Evolutionary conservation across 208 protist genomes (phyloP).

Genomic region (Naegleria lovaniensis): DNA sequence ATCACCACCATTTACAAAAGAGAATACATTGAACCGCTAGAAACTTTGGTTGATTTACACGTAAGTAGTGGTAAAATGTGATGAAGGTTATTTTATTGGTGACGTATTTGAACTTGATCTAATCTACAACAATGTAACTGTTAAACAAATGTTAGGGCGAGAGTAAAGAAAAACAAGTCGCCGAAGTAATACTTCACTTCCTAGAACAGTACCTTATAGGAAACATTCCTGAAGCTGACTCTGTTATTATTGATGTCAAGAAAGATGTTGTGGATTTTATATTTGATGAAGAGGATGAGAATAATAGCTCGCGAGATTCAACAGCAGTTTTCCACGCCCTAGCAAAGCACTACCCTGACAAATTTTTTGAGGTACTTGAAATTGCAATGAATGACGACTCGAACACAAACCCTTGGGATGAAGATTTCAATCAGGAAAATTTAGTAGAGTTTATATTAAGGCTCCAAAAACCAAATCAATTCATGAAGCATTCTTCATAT

Average conservation of each 20-base stretch:
- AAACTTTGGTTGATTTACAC: background rate
- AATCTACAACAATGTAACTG: no score
- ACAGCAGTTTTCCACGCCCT: background rate
- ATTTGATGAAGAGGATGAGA: background rate
- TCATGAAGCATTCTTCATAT: background rate
- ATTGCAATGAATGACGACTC: background rate
- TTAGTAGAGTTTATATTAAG: background rate
- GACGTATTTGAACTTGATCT: no score
- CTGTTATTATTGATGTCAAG: background rate
- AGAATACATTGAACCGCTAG: background rate
- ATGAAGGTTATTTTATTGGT: no score
- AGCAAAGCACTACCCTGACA: background rate
- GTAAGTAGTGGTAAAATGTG: no score
- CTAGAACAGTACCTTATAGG: background rate
- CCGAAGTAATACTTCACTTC: background rate
- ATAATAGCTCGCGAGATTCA: background rate
- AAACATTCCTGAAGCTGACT: background rate
- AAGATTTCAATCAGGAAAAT: background rate
- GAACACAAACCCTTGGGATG: background rate
- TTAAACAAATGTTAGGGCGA: no score
- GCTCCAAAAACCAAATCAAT: background rate
- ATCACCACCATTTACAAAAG: background rate
- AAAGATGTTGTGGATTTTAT: conserved; percentile 16
- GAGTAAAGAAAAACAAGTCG: background rate
- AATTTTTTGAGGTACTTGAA: background rate